phyloP scores from a whole-genome alignment of 1,284 basidiomycete genomes.

The Cryptococcus neoformans region DNA sequence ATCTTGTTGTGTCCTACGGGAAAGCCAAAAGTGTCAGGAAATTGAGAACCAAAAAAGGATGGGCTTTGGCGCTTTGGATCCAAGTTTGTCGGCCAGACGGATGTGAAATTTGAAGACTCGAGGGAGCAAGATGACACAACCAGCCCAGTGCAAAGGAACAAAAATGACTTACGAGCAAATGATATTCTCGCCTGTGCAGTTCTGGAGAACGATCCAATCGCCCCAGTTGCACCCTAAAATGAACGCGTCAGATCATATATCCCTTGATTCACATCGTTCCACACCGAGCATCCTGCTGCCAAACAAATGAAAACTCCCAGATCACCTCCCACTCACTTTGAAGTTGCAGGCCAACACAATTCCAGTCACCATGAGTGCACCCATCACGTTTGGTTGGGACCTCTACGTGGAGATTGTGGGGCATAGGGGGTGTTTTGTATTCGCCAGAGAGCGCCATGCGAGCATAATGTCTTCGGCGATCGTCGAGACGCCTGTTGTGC shows the following conservation, averaged over 20 bases:
- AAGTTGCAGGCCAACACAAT: slow-evolving; percentile 26
- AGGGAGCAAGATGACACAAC: no score
- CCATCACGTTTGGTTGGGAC: slow-evolving; percentile 2
- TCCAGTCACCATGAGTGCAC: slow-evolving; percentile 28
- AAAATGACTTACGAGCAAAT: slow-evolving; percentile 33
- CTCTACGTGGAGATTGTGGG: background rate
- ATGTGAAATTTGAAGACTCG: no score
- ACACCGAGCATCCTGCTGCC: background rate
- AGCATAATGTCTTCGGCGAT: slow-evolving; percentile 15
- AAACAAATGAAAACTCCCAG: no score
- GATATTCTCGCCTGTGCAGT: slow-evolving; percentile 33
- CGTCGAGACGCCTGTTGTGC: slow-evolving; percentile 1
- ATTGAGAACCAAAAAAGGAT: background rate
- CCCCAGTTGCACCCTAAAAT: background rate
- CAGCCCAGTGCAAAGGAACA: no score
- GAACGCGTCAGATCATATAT: background rate
- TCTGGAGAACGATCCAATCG: slow-evolving; percentile 9
- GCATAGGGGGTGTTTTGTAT: background rate
- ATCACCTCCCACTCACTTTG: slow-evolving; percentile 22
- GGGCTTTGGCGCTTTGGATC: background rate
- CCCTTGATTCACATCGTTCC: background rate
- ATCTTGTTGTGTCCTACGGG: slow-evolving; percentile 17
- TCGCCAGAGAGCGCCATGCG: slow-evolving; percentile 6
- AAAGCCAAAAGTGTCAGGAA: background rate
- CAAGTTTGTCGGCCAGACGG: no score